Evolutionary conservation across 371 early-diverging fungal genomes (phyloP).

Genomic region (Nematocida parisii): DNA sequence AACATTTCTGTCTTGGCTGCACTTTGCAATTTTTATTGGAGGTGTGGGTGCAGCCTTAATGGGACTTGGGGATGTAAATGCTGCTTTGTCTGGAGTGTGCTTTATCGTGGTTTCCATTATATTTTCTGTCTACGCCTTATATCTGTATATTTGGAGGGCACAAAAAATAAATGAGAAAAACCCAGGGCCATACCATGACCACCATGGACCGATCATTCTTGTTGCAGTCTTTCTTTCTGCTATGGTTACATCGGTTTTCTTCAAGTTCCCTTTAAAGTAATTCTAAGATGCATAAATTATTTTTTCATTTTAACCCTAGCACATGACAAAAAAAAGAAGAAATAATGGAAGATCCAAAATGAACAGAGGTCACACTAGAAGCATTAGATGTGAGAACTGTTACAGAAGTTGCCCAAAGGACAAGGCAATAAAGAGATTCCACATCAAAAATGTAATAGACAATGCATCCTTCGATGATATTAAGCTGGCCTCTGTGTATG

Average conservation of each 20-base stretch:
- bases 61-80: slow-evolving; percentile 69
- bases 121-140: slow-evolving; percentile 81
- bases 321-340: slow-evolving; percentile 77
- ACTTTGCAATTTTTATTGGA: slow-evolving; percentile 73
- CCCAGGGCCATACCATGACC: slow-evolving; percentile 71
- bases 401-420: slow-evolving; percentile 93
- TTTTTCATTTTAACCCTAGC: slow-evolving; percentile 44
- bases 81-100: slow-evolving; percentile 70
- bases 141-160: slow-evolving; percentile 85
- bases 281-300: slow-evolving; percentile 14
- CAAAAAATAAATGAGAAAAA: slow-evolving; percentile 71
- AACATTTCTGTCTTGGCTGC: slow-evolving; percentile 89
- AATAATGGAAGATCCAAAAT: slow-evolving; percentile 96
- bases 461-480: slow-evolving; percentile 91
- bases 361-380: slow-evolving; percentile 91
- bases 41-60: slow-evolving; percentile 68
- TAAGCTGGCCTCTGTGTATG: slow-evolving; percentile 85
- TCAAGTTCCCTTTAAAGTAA: slow-evolving; percentile 73
- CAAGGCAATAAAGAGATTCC: slow-evolving; percentile 97
- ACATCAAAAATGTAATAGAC: slow-evolving; percentile 93
- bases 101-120: slow-evolving; percentile 77
- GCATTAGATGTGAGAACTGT: slow-evolving; percentile 96
- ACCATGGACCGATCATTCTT: slow-evolving; percentile 75
- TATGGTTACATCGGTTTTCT: slow-evolving; percentile 80
- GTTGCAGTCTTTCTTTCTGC: slow-evolving; percentile 80